Conservation (phyloP, 2,329 filamentous ascomycete genomes). For the Corinectria fuckeliana region DNA sequence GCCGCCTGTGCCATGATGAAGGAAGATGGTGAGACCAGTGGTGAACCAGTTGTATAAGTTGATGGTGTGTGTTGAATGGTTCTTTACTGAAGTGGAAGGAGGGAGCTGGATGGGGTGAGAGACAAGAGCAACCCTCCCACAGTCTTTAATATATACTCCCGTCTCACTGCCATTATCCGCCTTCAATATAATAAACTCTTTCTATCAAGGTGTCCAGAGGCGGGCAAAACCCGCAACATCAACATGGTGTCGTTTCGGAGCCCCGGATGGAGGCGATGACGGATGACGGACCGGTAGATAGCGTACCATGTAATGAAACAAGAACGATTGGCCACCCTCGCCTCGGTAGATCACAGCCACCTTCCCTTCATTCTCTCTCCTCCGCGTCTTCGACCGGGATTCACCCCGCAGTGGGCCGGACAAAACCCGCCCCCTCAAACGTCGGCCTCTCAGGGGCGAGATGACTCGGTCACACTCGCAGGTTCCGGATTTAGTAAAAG, state of each 20-base stretch:
- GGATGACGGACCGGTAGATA: background rate
- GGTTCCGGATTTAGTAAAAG: background rate
- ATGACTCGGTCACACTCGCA: background rate
- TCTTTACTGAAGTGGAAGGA: too few relatives aligned
- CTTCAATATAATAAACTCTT: background rate
- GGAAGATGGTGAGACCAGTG: background rate
- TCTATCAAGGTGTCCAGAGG: background rate
- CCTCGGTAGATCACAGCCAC: background rate
- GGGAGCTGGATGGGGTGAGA: too few relatives aligned
- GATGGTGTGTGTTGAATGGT: background rate
- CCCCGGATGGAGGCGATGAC: background rate
- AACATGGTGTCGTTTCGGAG: background rate
- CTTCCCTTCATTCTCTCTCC: background rate
- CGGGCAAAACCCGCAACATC: background rate
- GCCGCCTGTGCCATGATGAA: background rate
- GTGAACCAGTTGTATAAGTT: background rate
- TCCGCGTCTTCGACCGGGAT: background rate
- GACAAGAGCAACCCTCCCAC: too few relatives aligned
- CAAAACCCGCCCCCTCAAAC: conserved; percentile 2
- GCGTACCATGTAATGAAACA: background rate
- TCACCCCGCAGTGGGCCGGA: background rate
- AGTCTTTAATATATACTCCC: too few relatives aligned
- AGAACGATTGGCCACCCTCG: background rate
- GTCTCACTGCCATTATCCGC: too few relatives aligned
- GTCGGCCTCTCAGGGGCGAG: background rate